Conservation (phyloP, 2,329 filamentous ascomycete species). For the Fusarium verrucosum region DNA sequence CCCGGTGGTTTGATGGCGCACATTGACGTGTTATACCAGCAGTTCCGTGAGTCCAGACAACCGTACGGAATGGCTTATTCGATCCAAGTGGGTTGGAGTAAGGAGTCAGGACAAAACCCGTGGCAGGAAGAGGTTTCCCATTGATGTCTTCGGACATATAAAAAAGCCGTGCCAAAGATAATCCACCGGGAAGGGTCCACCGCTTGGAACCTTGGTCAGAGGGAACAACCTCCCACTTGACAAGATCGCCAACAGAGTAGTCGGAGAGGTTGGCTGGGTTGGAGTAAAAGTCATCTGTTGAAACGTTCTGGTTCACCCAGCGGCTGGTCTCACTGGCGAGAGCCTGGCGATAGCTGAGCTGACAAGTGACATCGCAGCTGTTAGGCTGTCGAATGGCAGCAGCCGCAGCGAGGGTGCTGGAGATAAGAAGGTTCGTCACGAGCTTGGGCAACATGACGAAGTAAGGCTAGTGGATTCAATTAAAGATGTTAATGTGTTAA, state of each 20-base stretch:
- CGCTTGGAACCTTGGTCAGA: background rate
- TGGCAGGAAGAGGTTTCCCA: constrained; percentile 12
- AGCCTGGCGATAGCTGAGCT: background rate
- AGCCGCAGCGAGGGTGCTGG: background rate
- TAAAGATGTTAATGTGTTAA: no score
- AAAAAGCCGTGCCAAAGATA: constrained; percentile 9
- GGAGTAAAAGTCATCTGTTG: constrained; percentile 3
- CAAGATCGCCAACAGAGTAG: background rate
- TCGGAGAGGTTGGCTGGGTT: constrained; percentile 7
- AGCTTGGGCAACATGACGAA: background rate
- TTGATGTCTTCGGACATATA: constrained; percentile 18
- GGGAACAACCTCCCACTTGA: constrained; percentile 19
- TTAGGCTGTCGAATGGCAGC: constrained; percentile 1
- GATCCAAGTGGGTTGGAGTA: constrained; percentile 15
- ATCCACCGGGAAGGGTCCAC: constrained; percentile 12
- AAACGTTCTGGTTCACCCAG: constrained; percentile 13
- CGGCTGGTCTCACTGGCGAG: background rate
- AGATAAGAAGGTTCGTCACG: background rate
- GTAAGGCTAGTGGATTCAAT: background rate
- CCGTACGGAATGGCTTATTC: constrained; percentile 13
- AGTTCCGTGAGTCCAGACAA: constrained; percentile 23
- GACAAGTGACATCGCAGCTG: constrained; percentile 8
- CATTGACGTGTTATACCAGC: constrained; percentile 16
- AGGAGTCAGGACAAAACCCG: constrained; percentile 4
- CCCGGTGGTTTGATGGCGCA: constrained; percentile 6